phyloP scores from a whole-genome alignment of 805 yeast species.

The Kregervanrija delftensis region DNA sequence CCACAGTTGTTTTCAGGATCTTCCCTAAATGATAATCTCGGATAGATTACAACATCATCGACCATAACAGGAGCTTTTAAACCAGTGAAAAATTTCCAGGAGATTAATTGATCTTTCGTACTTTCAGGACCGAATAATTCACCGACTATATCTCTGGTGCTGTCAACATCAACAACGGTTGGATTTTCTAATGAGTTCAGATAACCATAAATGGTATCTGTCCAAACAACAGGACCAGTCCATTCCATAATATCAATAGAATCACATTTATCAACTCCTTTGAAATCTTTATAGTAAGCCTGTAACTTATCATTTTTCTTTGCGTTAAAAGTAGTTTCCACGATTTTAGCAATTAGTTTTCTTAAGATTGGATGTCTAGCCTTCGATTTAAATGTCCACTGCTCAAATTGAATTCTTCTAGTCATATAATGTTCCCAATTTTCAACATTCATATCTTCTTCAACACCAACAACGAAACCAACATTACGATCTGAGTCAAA shows the following conservation, averaged over 20 bases:
- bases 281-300: constrained; percentile 31
- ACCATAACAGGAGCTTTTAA: constrained; percentile 28
- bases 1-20: constrained; percentile 29
- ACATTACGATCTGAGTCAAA: constrained; percentile 45
- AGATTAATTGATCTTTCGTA: constrained; percentile 20
- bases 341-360: constrained; percentile 46
- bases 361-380: constrained; percentile 56
- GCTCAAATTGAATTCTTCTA: constrained; percentile 54
- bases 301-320: constrained; percentile 27
- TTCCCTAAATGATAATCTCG: constrained; percentile 28
- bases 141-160: constrained; percentile 23
- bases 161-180: constrained; percentile 28
- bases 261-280: constrained; percentile 30
- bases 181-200: constrained; percentile 38
- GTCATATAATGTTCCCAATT: constrained; percentile 47
- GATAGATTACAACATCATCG: constrained; percentile 29
- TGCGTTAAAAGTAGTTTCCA: constrained; percentile 40
- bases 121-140: constrained; percentile 27
- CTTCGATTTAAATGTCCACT: constrained; percentile 54
- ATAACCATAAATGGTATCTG: constrained; percentile 64
- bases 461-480: constrained; percentile 51
- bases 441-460: constrained; percentile 44
- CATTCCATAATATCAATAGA: constrained; percentile 53
- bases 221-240: constrained; percentile 80
- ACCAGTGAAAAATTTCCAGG: constrained; percentile 30